Percentiles rank a stretch among this genome's conserved stretches.
These are phyloP conservation scores for Aspergillus spinulosporus DNA, from an alignment of 2,329 filamentous ascomycete genomes.

Conservation along the genomic window DNA sequence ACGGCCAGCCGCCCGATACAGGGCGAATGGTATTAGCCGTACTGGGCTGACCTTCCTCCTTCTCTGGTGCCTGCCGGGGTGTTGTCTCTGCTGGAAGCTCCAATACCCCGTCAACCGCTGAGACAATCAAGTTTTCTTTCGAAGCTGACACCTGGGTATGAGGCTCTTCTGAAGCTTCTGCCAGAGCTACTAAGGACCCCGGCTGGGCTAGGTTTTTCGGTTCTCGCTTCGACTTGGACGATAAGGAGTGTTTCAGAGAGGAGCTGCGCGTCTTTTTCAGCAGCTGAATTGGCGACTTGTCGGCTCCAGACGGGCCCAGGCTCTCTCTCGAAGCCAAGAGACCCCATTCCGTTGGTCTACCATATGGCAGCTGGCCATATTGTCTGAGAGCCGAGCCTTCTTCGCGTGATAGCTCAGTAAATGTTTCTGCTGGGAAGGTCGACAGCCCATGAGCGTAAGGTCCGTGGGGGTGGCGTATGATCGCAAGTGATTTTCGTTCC, in stretches of 20 bases:
- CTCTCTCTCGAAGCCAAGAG: conserved; percentile 35
- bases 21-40: conserved; percentile 30
- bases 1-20: conserved; percentile 34
- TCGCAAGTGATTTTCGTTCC: conserved; percentile 31
- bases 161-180: conserved; percentile 29
- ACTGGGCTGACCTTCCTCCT: conserved; percentile 25
- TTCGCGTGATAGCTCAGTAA: conserved; percentile 34
- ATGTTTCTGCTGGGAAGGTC: conserved; percentile 29
- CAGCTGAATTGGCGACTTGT: conserved; percentile 25
- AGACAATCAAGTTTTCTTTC: conserved; percentile 34
- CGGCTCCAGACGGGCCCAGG: conserved; percentile 23
- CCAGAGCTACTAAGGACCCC: conserved; percentile 36
- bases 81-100: conserved; percentile 40
- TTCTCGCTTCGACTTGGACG: conserved; percentile 31
- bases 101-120: conserved; percentile 37
- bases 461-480: conserved; percentile 27
- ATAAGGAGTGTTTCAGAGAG: conserved; percentile 35
- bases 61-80: conserved; percentile 38
- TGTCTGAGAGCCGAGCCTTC: conserved; percentile 34
- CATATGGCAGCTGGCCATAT: conserved; percentile 38
- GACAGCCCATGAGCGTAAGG: conserved; percentile 24
- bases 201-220: conserved; percentile 31
- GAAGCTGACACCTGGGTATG: conserved; percentile 22
- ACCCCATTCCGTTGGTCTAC: conserved; percentile 39
- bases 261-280: conserved; percentile 34